Percentiles rank a stretch among this genome's conserved stretches.
Evolutionary conservation across 345 rosid species (phyloP).

Genomic region (Excoecaria cochinchinensis): DNA sequence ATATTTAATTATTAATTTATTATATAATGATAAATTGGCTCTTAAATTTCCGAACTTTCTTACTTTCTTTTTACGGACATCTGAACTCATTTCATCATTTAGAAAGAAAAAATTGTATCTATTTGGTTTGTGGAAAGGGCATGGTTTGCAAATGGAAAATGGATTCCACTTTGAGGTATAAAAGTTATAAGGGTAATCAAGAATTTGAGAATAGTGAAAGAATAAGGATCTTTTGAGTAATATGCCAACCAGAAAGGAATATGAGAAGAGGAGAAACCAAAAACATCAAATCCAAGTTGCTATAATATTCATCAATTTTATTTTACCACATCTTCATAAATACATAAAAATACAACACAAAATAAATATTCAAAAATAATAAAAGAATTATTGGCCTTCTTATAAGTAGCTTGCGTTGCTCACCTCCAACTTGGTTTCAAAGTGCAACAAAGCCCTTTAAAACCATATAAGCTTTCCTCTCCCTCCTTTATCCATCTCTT

Average conservation of each 20-base stretch:
- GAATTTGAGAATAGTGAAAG: slow-evolving; percentile 25
- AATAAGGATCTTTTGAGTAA: slow-evolving; percentile 24
- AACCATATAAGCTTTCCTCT: slow-evolving; percentile 11
- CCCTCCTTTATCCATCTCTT: not conserved
- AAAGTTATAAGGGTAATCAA: not conserved
- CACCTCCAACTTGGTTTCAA: slow-evolving; percentile 34
- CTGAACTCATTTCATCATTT: too few species aligned
- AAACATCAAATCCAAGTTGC: slow-evolving; percentile 23
- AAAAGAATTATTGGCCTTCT: slow-evolving; percentile 5
- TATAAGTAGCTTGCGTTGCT: slow-evolving; percentile 17
- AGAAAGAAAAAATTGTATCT: too few species aligned
- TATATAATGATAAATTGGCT: too few species aligned
- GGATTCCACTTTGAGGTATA: not conserved
- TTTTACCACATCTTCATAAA: not conserved
- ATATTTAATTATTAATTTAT: too few species aligned
- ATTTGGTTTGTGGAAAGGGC: not conserved
- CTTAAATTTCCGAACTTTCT: too few species aligned
- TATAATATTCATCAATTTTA: not conserved
- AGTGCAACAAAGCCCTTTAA: slow-evolving; percentile 14
- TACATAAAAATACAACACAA: not conserved
- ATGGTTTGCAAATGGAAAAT: not conserved
- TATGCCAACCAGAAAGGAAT: slow-evolving; percentile 12
- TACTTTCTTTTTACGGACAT: too few species aligned
- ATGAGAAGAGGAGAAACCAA: slow-evolving; percentile 14
- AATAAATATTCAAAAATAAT: not conserved